phyloP scores from a whole-genome alignment of 768 basidiomycete genomes.

The Tulasnella calospora region DNA sequence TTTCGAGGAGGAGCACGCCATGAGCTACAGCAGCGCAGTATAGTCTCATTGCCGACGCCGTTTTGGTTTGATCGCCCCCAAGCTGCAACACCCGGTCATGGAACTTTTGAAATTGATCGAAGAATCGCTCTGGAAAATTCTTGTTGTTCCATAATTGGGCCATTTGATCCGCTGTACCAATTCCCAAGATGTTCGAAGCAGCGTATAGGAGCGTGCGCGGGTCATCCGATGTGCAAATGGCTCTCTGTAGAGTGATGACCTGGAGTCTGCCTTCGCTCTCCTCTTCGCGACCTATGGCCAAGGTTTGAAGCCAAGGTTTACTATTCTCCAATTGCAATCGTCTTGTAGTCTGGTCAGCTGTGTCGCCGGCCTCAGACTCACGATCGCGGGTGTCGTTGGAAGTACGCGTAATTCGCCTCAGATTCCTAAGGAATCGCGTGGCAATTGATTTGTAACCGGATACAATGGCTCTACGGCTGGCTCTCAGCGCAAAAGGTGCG shows the following conservation, averaged over 20 bases:
- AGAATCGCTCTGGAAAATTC: background rate
- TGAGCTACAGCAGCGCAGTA: background rate
- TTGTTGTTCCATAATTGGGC: background rate
- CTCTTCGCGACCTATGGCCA: background rate
- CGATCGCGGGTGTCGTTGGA: background rate
- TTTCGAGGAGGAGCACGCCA: background rate
- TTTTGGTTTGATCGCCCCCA: background rate
- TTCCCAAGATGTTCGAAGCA: background rate
- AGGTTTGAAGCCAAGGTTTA: background rate
- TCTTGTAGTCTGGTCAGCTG: too few species aligned
- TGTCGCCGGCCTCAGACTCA: too few species aligned
- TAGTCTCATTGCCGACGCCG: background rate
- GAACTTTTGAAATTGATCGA: background rate
- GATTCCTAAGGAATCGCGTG: background rate
- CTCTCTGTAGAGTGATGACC: background rate
- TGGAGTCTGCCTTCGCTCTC: background rate
- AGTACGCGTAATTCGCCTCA: background rate
- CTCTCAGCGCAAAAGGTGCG: too few species aligned
- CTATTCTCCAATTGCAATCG: background rate
- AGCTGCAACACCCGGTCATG: background rate
- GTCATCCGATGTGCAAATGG: background rate
- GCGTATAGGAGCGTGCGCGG: background rate
- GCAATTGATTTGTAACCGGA: too few species aligned
- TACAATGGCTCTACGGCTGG: too few species aligned
- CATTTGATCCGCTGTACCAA: background rate